Conservation (phyloP, 306 rosid species). For the Malus asiatica region DNA sequence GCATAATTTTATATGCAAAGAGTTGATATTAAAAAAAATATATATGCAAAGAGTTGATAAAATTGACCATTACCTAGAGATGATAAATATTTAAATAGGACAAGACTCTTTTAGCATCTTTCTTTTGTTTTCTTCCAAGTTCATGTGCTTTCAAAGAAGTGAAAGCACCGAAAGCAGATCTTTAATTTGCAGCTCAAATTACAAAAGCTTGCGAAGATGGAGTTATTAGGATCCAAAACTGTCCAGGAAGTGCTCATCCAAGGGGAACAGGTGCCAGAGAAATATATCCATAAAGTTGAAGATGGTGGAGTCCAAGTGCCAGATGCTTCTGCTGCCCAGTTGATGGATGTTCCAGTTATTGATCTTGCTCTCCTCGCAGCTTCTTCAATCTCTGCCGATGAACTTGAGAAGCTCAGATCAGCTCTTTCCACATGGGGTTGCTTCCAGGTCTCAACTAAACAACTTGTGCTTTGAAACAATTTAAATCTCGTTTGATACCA, state of each 20-base stretch:
- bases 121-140: too few relatives aligned
- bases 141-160: too few relatives aligned
- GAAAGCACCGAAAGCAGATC: too few relatives aligned
- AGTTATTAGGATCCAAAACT: not conserved
- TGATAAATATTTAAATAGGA: too few relatives aligned
- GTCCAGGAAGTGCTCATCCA: constrained; percentile 27
- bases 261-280: constrained; percentile 18
- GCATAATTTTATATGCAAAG: too few relatives aligned
- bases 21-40: too few relatives aligned
- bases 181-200: not conserved
- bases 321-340: constrained; percentile 15
- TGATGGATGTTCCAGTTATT: constrained; percentile 22
- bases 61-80: too few relatives aligned
- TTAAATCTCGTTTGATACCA: too few relatives aligned
- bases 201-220: not conserved
- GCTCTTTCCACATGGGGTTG: constrained; percentile 31
- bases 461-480: not conserved
- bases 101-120: too few relatives aligned
- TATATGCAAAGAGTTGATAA: too few relatives aligned
- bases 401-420: constrained; percentile 6
- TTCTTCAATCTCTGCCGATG: not conserved
- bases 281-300: constrained; percentile 18
- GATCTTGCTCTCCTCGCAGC: constrained; percentile 17
- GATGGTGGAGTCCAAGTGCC: constrained; percentile 10
- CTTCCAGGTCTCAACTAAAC: constrained; percentile 17